A percentile compares a stretch with the other conserved stretches of the same genome.
Conservation (phyloP, 1,139 yeast species). For the Wickerhamiella infanticola region DNA sequence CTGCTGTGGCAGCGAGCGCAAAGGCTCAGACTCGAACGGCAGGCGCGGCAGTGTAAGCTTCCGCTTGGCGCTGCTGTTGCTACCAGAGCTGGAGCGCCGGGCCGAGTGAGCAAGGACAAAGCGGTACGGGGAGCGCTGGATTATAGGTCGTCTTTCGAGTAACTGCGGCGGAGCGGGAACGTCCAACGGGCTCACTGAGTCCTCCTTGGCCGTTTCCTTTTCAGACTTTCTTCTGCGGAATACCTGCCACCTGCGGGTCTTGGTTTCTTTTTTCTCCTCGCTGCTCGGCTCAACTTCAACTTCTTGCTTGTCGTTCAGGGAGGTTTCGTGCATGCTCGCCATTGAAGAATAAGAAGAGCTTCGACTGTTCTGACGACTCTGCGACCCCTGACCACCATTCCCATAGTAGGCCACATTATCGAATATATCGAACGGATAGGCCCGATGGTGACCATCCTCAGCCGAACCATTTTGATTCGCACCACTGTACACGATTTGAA, state of each 20-base stretch:
- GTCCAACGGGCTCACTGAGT: slow-evolving; percentile 2
- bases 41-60: slow-evolving; percentile 21
- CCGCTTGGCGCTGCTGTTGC: slow-evolving; percentile 14
- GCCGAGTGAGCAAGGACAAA: slow-evolving; percentile 11
- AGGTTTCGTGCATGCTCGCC: neutral
- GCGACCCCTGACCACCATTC: neutral
- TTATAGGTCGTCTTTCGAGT: slow-evolving; percentile 12
- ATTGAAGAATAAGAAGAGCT: neutral
- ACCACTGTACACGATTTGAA: slow-evolving; percentile 32
- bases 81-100: neutral
- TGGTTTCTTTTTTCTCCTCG: neutral
- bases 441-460: slow-evolving; percentile 12
- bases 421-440: slow-evolving; percentile 51
- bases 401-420: slow-evolving; percentile 61
- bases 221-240: slow-evolving; percentile 1
- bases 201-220: slow-evolving; percentile 1
- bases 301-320: neutral
- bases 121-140: slow-evolving; percentile 11
- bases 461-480: slow-evolving; percentile 1
- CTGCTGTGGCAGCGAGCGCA: neutral
- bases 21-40: slow-evolving; percentile 7
- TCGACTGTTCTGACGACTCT: neutral
- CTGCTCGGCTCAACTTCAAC: neutral
- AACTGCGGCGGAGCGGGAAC: slow-evolving; percentile 10
- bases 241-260: slow-evolving; percentile 2